A percentile compares a stretch with the other conserved stretches of the same genome.
Conservation (phyloP, 2,329 filamentous ascomycete genomes). For the Dactylellina leptospora region DNA sequence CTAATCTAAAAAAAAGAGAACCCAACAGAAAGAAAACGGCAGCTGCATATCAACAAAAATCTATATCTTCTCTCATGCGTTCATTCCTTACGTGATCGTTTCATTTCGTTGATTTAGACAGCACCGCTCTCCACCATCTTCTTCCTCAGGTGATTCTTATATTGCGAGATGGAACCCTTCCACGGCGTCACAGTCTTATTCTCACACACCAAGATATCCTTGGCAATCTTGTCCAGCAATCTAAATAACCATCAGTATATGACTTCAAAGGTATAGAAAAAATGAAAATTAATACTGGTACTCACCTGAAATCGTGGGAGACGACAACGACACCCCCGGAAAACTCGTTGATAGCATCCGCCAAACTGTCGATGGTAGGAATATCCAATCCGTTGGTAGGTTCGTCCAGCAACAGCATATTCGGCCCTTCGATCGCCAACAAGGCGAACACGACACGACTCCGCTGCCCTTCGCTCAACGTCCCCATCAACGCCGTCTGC, state of each 20-base stretch:
- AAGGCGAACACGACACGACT: conserved; percentile 97
- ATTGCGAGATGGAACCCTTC: conserved; percentile 88
- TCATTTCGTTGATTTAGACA: conserved; percentile 69
- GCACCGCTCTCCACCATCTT: conserved; percentile 94
- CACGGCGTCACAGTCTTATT: conserved; percentile 91
- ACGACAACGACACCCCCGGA: conserved; percentile 97
- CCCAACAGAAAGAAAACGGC: no score
- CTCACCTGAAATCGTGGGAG: conserved; percentile 97
- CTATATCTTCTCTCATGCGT: no score
- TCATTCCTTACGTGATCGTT: neutral
- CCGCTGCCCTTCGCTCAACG: conserved; percentile 96
- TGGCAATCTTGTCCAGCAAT: conserved; percentile 98
- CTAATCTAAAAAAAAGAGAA: no score
- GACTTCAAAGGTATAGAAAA: conserved; percentile 51
- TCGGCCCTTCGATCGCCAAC: conserved; percentile 91
- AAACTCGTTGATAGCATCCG: conserved; percentile 96
- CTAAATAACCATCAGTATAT: conserved; percentile 64
- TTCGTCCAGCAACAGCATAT: conserved; percentile 98
- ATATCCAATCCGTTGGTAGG: conserved; percentile 99
- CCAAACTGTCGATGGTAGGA: conserved; percentile 95
- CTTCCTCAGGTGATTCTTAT: conserved; percentile 99
- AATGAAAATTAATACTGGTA: conserved; percentile 54
- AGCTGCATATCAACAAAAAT: no score
- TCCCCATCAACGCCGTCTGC: conserved; percentile 97
- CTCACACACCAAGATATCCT: conserved; percentile 99